These are phyloP conservation scores for Albophoma yamanashiensis DNA, from an alignment of 2,329 filamentous ascomycete genomes.

Conservation along the genomic window DNA sequence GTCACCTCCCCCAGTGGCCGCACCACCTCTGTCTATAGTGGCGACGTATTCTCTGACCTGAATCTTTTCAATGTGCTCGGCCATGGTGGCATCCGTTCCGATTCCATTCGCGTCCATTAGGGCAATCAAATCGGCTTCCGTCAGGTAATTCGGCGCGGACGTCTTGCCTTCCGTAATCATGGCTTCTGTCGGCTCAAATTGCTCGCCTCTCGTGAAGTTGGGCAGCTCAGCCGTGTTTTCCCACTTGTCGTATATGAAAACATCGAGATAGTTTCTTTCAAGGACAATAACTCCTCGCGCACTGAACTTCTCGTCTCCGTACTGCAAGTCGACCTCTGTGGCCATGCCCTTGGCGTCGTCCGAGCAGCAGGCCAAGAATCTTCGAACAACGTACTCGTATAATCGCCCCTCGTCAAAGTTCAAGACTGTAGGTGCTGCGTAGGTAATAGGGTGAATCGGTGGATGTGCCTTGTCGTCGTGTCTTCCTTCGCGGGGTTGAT, in stretches of 20 bases:
- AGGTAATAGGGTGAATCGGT: constrained; percentile 92
- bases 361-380: constrained; percentile 92
- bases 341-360: constrained; percentile 82
- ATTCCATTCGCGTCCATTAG: constrained; percentile 99
- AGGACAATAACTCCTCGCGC: constrained; percentile 77
- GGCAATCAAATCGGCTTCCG: constrained; percentile 88
- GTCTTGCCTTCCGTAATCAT: constrained; percentile 90
- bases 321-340: constrained; percentile 75
- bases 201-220: constrained; percentile 66
- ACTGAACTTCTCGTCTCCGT: constrained; percentile 73
- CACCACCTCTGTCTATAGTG: constrained; percentile 38
- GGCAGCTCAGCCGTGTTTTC: constrained; percentile 77
- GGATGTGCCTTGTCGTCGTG: constrained; percentile 97
- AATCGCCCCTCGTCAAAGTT: constrained; percentile 61
- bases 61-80: constrained; percentile 94
- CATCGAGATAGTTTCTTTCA: constrained; percentile 85
- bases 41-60: constrained; percentile 81
- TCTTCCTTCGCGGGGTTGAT: constrained; percentile 68
- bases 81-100: constrained; percentile 97
- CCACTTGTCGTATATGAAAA: constrained; percentile 96
- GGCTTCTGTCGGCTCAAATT: constrained; percentile 79
- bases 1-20: constrained; percentile 25
- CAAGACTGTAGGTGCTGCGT: constrained; percentile 54
- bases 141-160: constrained; percentile 71
- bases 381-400: constrained; percentile 85